A percentile compares a stretch with the other conserved stretches of the same genome.
Evolutionary conservation across 306 rosid genomes (phyloP).

Genomic region (Casuarina glauca): DNA sequence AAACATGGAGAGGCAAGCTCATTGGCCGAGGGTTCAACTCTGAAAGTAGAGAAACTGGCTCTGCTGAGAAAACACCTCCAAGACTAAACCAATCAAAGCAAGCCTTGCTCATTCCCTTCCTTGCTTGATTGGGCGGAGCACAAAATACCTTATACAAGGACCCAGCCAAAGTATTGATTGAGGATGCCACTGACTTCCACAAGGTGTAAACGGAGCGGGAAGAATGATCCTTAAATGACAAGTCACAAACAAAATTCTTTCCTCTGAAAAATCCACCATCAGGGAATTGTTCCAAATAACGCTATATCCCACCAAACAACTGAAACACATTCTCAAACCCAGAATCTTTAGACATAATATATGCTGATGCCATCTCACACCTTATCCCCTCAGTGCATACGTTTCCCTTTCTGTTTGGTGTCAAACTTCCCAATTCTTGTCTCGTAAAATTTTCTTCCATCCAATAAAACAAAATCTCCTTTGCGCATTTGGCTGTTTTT

Average conservation of each 20-base stretch:
- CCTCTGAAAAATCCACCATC: conserved; percentile 84
- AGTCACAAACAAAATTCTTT: conserved; percentile 78
- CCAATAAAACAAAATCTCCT: conserved; percentile 59
- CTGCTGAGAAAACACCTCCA: too few species aligned
- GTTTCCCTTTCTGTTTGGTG: conserved; percentile 67
- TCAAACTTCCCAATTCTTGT: conserved; percentile 89
- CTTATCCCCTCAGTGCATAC: conserved; percentile 93
- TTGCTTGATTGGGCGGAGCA: not conserved
- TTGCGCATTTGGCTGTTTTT: conserved; percentile 30
- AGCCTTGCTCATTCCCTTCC: too few species aligned
- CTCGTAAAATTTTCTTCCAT: conserved; percentile 90
- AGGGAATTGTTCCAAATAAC: conserved; percentile 88
- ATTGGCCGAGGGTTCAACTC: too few species aligned
- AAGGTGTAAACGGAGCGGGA: conserved; percentile 69
- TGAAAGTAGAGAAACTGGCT: too few species aligned
- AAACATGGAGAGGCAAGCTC: too few species aligned
- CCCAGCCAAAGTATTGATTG: too few species aligned
- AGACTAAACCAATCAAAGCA: too few species aligned
- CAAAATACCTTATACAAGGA: too few species aligned
- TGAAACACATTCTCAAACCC: conserved; percentile 88
- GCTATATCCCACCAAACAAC: conserved; percentile 92
- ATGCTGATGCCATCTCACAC: conserved; percentile 98
- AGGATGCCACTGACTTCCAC: too few species aligned
- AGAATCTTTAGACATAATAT: conserved; percentile 81
- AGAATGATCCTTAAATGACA: conserved; percentile 77